phyloP scores from a whole-genome alignment of 1,284 basidiomycete species.

The Moniliella sp. region DNA sequence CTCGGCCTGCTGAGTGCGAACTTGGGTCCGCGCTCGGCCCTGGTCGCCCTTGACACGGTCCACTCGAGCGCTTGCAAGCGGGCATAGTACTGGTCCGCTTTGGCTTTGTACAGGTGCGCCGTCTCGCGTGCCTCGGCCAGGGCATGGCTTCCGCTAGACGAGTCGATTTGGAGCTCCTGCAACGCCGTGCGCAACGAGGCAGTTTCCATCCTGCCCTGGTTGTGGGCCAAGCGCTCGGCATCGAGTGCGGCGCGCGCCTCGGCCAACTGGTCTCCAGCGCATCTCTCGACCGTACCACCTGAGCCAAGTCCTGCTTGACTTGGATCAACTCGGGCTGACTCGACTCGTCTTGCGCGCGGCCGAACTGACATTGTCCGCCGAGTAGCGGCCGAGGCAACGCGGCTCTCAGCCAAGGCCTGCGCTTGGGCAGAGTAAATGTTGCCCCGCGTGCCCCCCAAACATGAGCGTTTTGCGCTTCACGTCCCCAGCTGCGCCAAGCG shows the following conservation, averaged over 20 bases:
- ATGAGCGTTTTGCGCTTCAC: neutral
- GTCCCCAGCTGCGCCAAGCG: conserved; percentile 7
- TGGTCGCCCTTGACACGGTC: conserved; percentile 3
- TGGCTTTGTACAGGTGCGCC: conserved; percentile 46
- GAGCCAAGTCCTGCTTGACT: conserved; percentile 49
- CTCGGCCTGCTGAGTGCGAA: conserved; percentile 7
- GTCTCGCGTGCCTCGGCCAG: conserved; percentile 36
- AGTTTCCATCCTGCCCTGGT: conserved; percentile 43
- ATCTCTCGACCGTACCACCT: conserved; percentile 37
- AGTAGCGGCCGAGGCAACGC: conserved; percentile 47
- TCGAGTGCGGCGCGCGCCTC: conserved; percentile 42
- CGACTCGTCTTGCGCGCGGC: conserved; percentile 36
- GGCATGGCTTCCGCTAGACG: conserved; percentile 43
- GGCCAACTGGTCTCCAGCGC: conserved; percentile 5
- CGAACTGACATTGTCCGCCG: conserved; percentile 45
- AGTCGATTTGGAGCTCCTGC: conserved; percentile 48
- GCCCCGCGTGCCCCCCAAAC: neutral
- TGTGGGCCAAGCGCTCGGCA: conserved; percentile 40
- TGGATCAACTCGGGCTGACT: conserved; percentile 48
- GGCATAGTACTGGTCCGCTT: conserved; percentile 7
- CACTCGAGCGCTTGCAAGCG: conserved; percentile 2
- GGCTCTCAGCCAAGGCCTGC: neutral
- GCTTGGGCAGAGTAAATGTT: conserved; percentile 1
- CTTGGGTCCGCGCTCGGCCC: conserved; percentile 1
- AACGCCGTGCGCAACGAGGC: conserved; percentile 44